A percentile compares a stretch with the other conserved stretches of the same genome.
These are phyloP conservation scores for Wolfiporia cocos DNA, from an alignment of 1,284 basidiomycete species.

Conservation along the genomic window DNA sequence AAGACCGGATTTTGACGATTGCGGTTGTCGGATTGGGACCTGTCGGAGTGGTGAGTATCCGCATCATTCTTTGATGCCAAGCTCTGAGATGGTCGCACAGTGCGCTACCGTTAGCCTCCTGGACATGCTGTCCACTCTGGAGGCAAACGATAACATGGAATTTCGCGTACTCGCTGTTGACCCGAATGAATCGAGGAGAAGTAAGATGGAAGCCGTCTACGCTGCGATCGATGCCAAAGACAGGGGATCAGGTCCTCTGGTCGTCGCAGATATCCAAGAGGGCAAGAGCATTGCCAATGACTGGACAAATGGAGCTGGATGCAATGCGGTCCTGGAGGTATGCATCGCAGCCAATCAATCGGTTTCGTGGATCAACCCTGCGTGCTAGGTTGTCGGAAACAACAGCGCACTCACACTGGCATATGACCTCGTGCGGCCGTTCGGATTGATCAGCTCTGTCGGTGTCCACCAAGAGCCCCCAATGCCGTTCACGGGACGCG, in stretches of 20 bases:
- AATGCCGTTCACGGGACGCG: constrained; percentile 55
- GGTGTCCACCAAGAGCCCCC: constrained; percentile 61
- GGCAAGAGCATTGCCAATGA: constrained; percentile 41
- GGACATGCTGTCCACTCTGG: constrained; percentile 45
- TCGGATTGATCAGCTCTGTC: constrained; percentile 76
- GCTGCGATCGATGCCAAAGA: constrained; percentile 38
- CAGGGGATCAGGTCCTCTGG: constrained; percentile 41
- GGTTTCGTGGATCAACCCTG: not conserved
- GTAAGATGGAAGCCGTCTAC: constrained; percentile 53
- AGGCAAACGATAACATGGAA: constrained; percentile 23
- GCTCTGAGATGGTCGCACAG: constrained; percentile 23
- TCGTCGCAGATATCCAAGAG: constrained; percentile 44
- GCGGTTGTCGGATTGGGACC: constrained; percentile 72
- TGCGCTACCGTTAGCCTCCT: constrained; percentile 60
- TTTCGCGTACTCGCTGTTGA: constrained; percentile 63
- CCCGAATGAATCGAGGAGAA: constrained; percentile 45
- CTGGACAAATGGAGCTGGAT: constrained; percentile 53
- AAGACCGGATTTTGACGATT: constrained; percentile 47
- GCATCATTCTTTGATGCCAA: not conserved
- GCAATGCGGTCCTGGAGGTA: constrained; percentile 64
- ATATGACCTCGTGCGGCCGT: constrained; percentile 74
- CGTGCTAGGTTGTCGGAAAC: constrained; percentile 72
- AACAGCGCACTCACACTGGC: constrained; percentile 65
- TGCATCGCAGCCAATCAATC: constrained; percentile 9
- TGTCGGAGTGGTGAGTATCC: constrained; percentile 53